Base-by-base conservation (phyloP, 2,329 filamentous ascomycete genomes). In the Colletotrichum spinosum region DNA sequence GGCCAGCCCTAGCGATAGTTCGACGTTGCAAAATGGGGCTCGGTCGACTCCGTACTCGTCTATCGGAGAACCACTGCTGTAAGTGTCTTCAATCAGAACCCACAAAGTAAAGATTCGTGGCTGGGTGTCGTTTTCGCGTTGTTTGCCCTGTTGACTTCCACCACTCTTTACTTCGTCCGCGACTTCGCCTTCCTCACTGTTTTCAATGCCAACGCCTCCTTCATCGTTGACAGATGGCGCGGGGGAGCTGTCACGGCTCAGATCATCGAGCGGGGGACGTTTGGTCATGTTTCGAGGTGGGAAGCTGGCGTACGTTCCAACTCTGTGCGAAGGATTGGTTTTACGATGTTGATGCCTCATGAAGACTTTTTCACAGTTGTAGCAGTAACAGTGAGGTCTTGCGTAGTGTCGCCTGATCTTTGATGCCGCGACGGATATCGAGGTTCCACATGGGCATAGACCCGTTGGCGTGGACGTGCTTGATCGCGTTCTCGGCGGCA, bases 311-410 rank as follows among this genome's bases (percentile, higher is more conserved):
- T 46, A 55, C 10, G 53, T 55, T 37, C 53, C 53, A 9, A 50
- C n/a, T 17, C 46, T 17, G 38, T 39, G 53, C 34, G 42, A 38
- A 15, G 53, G 53, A 1, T 38, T 39, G 34, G 53, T 55, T 8
- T 34, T 48, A 12, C 15, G 34, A 12, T 55, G 53, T 6, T 15
- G 12, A 33, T 46, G 34, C 11, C 25, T 55, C 10, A 35, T 38
- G 15, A 55, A 48, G 4, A 55, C 34, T 10, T n/a, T 34, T 34
- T 55, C 48, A 35, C 53, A 55, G 53, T 39, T 15, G 53, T 45
- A 39, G 34, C 53, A 55, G n/a, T 55, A 55, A 34, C 53, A 55
- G 38, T 55, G 53, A 9, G 17, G 12, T 10, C 46, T 42, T 12
- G 15, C 39, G 6, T 17, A 46, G 34, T 55, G 53, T 13, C 53